Conservation (phyloP, 441 rosid genomes). For the Pelargonium myrrhifolium region DNA sequence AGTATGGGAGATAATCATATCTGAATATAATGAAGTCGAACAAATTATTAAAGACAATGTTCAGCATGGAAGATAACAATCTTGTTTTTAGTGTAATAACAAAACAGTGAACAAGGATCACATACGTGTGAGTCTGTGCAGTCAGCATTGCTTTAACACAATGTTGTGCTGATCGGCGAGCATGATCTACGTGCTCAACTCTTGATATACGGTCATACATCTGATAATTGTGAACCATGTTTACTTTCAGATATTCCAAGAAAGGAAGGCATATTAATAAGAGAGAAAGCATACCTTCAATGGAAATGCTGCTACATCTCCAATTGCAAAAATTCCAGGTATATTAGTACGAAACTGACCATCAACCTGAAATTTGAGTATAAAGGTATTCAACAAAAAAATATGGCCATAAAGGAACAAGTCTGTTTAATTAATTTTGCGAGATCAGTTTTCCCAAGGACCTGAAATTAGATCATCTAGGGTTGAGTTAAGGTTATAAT, state of each 20-base stretch:
- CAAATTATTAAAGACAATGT: constrained; percentile 10
- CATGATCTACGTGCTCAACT: constrained; percentile 92
- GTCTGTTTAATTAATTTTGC: neutral
- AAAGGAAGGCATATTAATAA: constrained; percentile 13
- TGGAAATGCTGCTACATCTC: constrained; percentile 94
- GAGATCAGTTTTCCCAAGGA: neutral
- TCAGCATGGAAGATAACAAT: constrained; percentile 12
- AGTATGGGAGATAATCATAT: constrained; percentile 85
- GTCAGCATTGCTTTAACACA: constrained; percentile 61
- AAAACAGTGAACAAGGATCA: constrained; percentile 8
- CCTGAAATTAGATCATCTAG: neutral
- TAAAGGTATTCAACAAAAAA: neutral
- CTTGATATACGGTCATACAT: constrained; percentile 70
- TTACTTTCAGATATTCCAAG: constrained; percentile 13
- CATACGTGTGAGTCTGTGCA: constrained; percentile 63
- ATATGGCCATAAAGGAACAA: neutral
- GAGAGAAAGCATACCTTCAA: constrained; percentile 47
- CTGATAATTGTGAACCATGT: constrained; percentile 31
- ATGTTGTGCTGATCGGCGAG: constrained; percentile 84
- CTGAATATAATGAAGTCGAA: constrained; percentile 33
- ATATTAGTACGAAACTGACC: constrained; percentile 65
- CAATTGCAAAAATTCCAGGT: constrained; percentile 90
- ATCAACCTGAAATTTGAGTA: constrained; percentile 50
- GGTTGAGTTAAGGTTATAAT: neutral
- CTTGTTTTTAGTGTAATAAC: neutral